Conservation (phyloP, 2,329 filamentous ascomycete species). For the Neofusicoccum kwambonambiense region DNA sequence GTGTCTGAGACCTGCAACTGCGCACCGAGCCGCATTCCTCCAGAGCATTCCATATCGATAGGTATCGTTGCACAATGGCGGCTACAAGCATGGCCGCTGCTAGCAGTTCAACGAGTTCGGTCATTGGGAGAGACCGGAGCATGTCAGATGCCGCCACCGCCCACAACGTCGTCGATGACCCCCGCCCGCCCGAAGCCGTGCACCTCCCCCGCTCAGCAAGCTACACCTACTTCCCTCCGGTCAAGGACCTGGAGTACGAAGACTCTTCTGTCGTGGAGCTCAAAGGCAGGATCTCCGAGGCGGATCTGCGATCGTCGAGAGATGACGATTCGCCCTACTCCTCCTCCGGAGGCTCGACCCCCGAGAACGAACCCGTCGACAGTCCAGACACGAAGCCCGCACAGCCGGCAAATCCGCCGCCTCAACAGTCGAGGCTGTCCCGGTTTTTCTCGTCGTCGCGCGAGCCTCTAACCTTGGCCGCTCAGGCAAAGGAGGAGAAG, state of each 20-base stretch:
- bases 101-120: background rate
- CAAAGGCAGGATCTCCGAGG: slow-evolving; percentile 32
- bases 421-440: slow-evolving; percentile 27
- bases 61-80: slow-evolving; percentile 12
- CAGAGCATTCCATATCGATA: slow-evolving; percentile 17
- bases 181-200: slow-evolving; percentile 26
- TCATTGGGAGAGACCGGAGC: slow-evolving; percentile 17
- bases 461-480: background rate
- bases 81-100: slow-evolving; percentile 12
- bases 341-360: slow-evolving; percentile 46
- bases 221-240: slow-evolving; percentile 41
- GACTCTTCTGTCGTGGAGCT: slow-evolving; percentile 30
- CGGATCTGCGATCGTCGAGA: slow-evolving; percentile 28
- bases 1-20: slow-evolving; percentile 6
- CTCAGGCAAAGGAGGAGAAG: background rate
- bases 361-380: slow-evolving; percentile 39
- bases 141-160: slow-evolving; percentile 7
- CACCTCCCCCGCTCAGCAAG: slow-evolving; percentile 40
- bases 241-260: slow-evolving; percentile 35
- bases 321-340: slow-evolving; percentile 37
- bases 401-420: background rate
- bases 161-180: slow-evolving; percentile 18
- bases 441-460: slow-evolving; percentile 13
- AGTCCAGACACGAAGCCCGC: slow-evolving; percentile 22
- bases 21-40: slow-evolving; percentile 15